Base-by-base conservation (phyloP, 139 green algal genomes). In the Volvox africanus region DNA sequence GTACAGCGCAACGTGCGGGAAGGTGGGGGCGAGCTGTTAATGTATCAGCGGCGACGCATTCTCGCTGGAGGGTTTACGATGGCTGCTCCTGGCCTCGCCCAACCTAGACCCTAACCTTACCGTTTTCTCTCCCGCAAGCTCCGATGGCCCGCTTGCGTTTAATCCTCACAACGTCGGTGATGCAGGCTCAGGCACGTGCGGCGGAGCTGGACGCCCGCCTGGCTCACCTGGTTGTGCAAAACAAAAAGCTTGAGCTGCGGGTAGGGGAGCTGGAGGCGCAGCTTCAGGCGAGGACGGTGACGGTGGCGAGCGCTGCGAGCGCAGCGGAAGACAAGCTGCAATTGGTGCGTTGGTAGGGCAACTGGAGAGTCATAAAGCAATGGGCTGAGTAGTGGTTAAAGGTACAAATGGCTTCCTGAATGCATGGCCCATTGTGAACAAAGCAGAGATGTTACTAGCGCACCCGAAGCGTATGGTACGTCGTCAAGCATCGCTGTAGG, bases 221-320 rank as follows among this genome's bases (percentile, higher is more conserved):
- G 26, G 36, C 61, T 1, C 73, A 79, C 33, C 89, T 92, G 36
- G 61, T 33, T 24, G 24, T 18, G 11, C n/a, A 77, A 75, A 90
- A 73, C 83, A 28, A 3, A 12, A 33, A 67, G 83, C 89, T 92
- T 77, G 50, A 92, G 62, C 12, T 3, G 26, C 84, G 89, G 26
- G 83, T 90, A 20, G 79, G 36, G 62, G 85, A 88, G 65, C 90
- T 91, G 85, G 86, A 93, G 78, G 35, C 18, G 24, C 78, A 80
- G 67, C 85, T 91, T 44, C n/a, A 55, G 50, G 24, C 26, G 2
- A 61, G 33, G 82, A 30, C n/a, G 26, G 26, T 24, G 21, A 61
- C 61, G 61, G 89, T 84, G 55, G 82, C 75, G 1, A 32, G 62
- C 28, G 73, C 76, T 19, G 82, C 73, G 33, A 62, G 36, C 30